These are phyloP conservation scores for Peronosclerospora sorghi DNA, from an alignment of 352 stramenopile species.

Conservation along the genomic window DNA sequence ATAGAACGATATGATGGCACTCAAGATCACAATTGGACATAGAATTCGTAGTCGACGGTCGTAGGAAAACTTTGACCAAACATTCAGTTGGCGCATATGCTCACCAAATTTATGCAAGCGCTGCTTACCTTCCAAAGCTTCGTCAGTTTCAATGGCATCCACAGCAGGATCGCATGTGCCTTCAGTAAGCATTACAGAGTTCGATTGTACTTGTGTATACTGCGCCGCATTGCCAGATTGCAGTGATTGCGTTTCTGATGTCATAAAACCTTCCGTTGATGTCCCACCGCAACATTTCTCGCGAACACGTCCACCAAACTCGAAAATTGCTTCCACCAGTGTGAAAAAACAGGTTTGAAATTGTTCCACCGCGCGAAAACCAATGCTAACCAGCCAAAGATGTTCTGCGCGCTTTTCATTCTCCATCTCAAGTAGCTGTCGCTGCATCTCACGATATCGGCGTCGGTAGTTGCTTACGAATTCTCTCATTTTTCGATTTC, in stretches of 20 bases:
- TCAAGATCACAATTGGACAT: conserved; percentile 52
- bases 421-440: conserved; percentile 57
- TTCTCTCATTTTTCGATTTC: conserved; percentile 81
- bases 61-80: conserved; percentile 76
- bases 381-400: conserved; percentile 76
- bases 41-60: conserved; percentile 52
- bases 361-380: conserved; percentile 68
- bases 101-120: conserved; percentile 33
- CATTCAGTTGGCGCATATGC: conserved; percentile 43
- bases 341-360: conserved; percentile 56
- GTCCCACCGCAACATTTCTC: conserved; percentile 5
- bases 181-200: neutral
- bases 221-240: conserved; percentile 6
- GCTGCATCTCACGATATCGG: conserved; percentile 62
- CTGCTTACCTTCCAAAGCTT: conserved; percentile 52
- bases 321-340: conserved; percentile 27
- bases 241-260: conserved; percentile 19
- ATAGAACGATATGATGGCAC: conserved; percentile 74
- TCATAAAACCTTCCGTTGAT: conserved; percentile 1
- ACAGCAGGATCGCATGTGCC: conserved; percentile 14
- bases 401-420: conserved; percentile 75
- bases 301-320: conserved; percentile 11
- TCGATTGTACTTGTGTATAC: conserved; percentile 5
- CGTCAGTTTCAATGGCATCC: conserved; percentile 46
- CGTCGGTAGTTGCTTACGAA: conserved; percentile 83